These are phyloP conservation scores for Panaeolus papilionaceus DNA, from an alignment of 768 basidiomycete species.

Conservation along the genomic window DNA sequence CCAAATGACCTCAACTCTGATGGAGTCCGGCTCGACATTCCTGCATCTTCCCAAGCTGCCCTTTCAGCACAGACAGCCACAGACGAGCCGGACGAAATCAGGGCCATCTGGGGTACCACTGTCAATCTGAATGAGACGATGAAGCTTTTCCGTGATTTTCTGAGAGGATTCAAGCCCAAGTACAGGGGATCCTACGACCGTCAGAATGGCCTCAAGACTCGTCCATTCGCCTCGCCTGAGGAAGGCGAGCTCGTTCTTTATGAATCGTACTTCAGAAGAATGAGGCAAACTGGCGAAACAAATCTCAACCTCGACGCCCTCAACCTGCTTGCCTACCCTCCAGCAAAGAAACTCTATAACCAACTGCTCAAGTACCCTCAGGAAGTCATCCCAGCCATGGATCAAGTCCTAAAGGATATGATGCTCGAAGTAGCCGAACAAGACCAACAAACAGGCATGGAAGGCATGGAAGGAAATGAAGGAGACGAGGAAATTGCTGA, in stretches of 20 bases:
- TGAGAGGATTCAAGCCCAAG: slow-evolving; percentile 92
- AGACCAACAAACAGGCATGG: slow-evolving; percentile 72
- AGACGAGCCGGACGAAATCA: slow-evolving; percentile 83
- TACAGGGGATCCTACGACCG: slow-evolving; percentile 80
- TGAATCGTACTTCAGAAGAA: slow-evolving; percentile 79
- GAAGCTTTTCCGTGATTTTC: slow-evolving; percentile 87
- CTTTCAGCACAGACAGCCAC: slow-evolving; percentile 69
- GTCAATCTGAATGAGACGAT: slow-evolving; percentile 92
- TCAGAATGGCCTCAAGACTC: slow-evolving; percentile 58
- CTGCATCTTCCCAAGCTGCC: slow-evolving; percentile 52
- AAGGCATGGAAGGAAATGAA: slow-evolving; percentile 77
- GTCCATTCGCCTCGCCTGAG: slow-evolving; percentile 60
- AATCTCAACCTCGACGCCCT: slow-evolving; percentile 90
- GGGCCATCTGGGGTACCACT: slow-evolving; percentile 98
- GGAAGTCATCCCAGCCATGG: slow-evolving; percentile 97
- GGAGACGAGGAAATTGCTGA: slow-evolving; percentile 89
- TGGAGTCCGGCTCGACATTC: slow-evolving; percentile 59
- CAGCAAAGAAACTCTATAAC: slow-evolving; percentile 79
- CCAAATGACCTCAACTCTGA: slow-evolving; percentile 62
- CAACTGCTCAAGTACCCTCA: slow-evolving; percentile 95
- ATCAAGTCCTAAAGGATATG: slow-evolving; percentile 92
- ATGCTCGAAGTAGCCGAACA: slow-evolving; percentile 88
- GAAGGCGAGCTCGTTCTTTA: slow-evolving; percentile 77
- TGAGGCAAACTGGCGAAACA: slow-evolving; percentile 92
- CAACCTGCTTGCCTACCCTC: slow-evolving; percentile 88